These are phyloP conservation scores for Lagerstroemia fauriei DNA, from an alignment of 441 rosid genomes.

Conservation along the genomic window DNA sequence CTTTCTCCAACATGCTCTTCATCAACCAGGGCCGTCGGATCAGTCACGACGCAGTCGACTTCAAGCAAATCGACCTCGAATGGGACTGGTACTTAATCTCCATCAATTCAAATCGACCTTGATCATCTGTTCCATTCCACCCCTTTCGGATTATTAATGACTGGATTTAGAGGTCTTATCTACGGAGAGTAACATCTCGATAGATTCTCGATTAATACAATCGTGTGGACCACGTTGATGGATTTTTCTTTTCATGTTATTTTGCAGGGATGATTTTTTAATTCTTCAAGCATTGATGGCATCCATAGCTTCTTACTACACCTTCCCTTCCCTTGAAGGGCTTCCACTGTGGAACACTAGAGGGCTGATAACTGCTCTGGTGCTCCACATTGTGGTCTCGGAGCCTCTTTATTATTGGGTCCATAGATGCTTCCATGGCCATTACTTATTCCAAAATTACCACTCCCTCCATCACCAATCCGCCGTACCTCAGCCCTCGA, in stretches of 20 bases:
- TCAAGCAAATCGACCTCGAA: constrained; percentile 81
- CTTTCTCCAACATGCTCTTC: constrained; percentile 63
- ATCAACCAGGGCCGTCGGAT: constrained; percentile 54
- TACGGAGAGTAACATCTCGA: not conserved
- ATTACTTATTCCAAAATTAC: constrained; percentile 58
- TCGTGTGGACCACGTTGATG: not conserved
- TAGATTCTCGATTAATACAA: not conserved
- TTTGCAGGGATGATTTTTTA: constrained; percentile 80
- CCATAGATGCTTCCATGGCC: constrained; percentile 59
- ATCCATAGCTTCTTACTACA: constrained; percentile 52
- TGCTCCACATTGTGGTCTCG: constrained; percentile 70
- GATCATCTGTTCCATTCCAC: not conserved
- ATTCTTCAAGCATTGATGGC: constrained; percentile 75
- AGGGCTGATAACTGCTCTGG: constrained; percentile 55
- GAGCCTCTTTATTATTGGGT: constrained; percentile 78
- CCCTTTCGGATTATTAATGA: too few species aligned
- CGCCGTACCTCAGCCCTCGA: constrained; percentile 63
- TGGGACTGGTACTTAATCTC: constrained; percentile 68
- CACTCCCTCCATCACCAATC: constrained; percentile 83
- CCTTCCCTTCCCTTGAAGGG: constrained; percentile 45
- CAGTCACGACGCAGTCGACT: constrained; percentile 63
- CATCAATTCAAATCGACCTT: not conserved
- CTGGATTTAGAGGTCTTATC: not conserved
- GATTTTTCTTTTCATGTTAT: not conserved
- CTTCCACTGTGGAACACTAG: constrained; percentile 68